Evolutionary conservation across 2,329 filamentous ascomycete species (phyloP), one percentile per base, ranked within the genome.

Genomic region (Claviceps humidiphila): DNA sequence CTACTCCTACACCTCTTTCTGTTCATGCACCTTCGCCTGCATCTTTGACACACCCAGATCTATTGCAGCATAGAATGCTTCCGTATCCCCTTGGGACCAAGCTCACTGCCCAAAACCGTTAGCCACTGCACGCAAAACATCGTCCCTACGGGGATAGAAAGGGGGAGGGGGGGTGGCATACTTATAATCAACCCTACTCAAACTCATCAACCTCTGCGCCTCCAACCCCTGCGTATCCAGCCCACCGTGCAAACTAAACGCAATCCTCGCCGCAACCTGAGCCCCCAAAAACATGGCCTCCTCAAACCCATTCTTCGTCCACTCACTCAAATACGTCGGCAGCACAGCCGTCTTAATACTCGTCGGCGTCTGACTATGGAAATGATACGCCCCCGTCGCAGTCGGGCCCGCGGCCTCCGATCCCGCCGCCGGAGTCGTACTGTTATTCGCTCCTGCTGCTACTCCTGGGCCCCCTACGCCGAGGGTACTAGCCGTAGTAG

Each of bases 301-400:
- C 62, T 96, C 90, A 62, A 79, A 77, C 52, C 79, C 74, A 57
- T 82, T 80, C 69, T 86, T 90, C 64, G 89, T 89, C 89, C 89
- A 96, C 67, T 95, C 90, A 11, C 85, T 80, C 59, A 95, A 85
- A 67, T 96, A 95, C 51, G 87, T 85, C 0, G 90, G 89, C 58
- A 87, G 74, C 58, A 81, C 79, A 30, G 87, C 81, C 30, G 81
- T 74, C 73, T 88, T 91, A 71, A 95, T 90, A 49, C 80, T 84
- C 24, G 85, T 95, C 0, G 90, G 90, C 7, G 89, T 93, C 71
- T 82, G 78, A 60, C 76, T 75, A 64, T 81, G 78, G 63, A 76
- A 79, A 64, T 80, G 77, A 58, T 76, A 73, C 22, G 26, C 26
- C 26, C 7, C 26, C 26, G 66, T 62, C 44, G 66, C 61, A 4